Conservation (phyloP, 768 basidiomycete genomes). For the Crassisporium funariophilum region DNA sequence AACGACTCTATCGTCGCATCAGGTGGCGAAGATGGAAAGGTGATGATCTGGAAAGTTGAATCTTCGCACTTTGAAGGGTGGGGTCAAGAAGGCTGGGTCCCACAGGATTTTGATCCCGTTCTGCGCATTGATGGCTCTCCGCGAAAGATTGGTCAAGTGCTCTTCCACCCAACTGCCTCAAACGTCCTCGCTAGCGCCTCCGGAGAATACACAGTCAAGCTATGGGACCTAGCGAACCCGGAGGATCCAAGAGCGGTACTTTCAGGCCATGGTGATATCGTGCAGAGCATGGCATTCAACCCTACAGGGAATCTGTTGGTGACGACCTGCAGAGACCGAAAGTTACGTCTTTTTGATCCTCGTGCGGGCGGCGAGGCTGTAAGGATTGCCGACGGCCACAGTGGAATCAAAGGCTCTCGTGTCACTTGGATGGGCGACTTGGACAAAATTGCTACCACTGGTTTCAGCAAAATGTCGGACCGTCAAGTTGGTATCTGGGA, state of each 20-base stretch:
- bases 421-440: constrained; percentile 90
- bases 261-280: constrained; percentile 80
- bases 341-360: constrained; percentile 91
- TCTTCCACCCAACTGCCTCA: constrained; percentile 90
- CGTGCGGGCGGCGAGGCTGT: constrained; percentile 82
- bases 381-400: constrained; percentile 81
- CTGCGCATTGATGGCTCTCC: constrained; percentile 74
- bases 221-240: constrained; percentile 87
- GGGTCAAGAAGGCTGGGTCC: constrained; percentile 81
- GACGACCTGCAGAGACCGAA: constrained; percentile 92
- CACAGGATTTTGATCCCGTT: constrained; percentile 85
- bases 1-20: constrained; percentile 90
- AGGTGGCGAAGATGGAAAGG: constrained; percentile 92
- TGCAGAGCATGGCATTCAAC: constrained; percentile 86
- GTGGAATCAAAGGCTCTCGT: constrained; percentile 90
- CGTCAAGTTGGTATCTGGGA: constrained; percentile 93
- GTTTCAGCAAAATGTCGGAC: constrained; percentile 97
- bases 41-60: constrained; percentile 88
- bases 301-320: constrained; percentile 77
- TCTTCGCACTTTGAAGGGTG: constrained; percentile 74
- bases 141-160: constrained; percentile 91
- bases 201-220: constrained; percentile 84
- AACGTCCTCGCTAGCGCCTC: constrained; percentile 80
- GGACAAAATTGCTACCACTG: constrained; percentile 91
- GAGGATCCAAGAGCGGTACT: constrained; percentile 65